Evolutionary conservation across 176 grass and related monocot species (phyloP), one percentile per base, ranked within the genome.

Genomic region (Coix lacrymajobi): DNA sequence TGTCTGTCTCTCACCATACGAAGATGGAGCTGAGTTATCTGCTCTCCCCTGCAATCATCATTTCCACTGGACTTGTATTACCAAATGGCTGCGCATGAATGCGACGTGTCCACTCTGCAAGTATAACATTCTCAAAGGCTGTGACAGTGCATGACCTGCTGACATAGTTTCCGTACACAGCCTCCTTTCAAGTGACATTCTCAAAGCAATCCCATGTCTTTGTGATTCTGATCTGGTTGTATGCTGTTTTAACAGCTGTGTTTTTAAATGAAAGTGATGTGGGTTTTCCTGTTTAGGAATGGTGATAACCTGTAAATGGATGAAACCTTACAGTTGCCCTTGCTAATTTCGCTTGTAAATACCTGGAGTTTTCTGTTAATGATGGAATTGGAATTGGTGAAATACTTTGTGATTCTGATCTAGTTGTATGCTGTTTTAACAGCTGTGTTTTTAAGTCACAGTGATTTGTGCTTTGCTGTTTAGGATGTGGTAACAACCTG

Each of bases 31-130:
- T 2, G 91, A 97, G 87, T 66, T 97, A 52, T 90, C 82, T 79
- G 94, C 94, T 39, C 91, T 97, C 78, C 94, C 94, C 73, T 97
- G 94, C 64, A 97, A 97, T 73, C 94, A 97, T 88, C 91, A 97
- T 62, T 97, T 94, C 87, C 94, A 97, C 29, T 93, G 86, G 17
- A 81, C 85, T 15, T 97, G 94, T 75, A 94, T 97, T 31, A 80
- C 90, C 11, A 97, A 94, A 87, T 97, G 94, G 94, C 75, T 97
- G 4, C 86, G 85, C 8, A 94, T 97, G 78, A 86, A 97, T 66
- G 94, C 94, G 8, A 97, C 85, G 41, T 97, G 94, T 40, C 94
- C 94, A 7, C 94, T 97, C 73, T 97, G 94, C 94, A 97, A 97
- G 87, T 94, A 92, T 69, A 97, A 97, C 89, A 97, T 97, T 85